A percentile compares a stretch with the other conserved stretches of the same genome.
Evolutionary conservation across 345 rosid genomes (phyloP).

Genomic region (Salix arbutifolia): DNA sequence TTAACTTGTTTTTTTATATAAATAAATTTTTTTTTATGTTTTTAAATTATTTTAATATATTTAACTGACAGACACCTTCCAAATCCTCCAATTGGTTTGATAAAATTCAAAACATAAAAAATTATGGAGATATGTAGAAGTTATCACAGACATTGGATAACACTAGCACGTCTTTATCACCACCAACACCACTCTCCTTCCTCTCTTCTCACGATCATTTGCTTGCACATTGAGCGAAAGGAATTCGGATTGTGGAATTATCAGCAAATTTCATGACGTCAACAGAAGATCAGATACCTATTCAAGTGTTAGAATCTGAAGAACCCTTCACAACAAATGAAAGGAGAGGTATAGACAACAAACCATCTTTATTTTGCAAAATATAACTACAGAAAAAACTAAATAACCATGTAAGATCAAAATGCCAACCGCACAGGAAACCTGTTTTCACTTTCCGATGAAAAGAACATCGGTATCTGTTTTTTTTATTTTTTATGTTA

Average conservation of each 20-base stretch:
- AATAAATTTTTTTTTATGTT: too few species aligned
- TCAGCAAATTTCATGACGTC: not conserved
- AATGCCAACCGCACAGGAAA: not conserved
- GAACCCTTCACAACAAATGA: not conserved
- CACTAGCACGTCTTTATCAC: too few species aligned
- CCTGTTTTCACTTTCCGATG: not conserved
- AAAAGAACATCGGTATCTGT: not conserved
- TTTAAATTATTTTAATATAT: too few species aligned
- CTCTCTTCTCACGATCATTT: too few species aligned
- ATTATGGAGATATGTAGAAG: too few species aligned
- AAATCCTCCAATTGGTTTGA: too few species aligned
- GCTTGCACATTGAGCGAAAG: too few species aligned
- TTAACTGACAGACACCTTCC: too few species aligned
- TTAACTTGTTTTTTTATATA: too few species aligned
- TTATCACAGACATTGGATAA: too few species aligned
- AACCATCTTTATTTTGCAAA: not conserved
- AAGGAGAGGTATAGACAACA: not conserved
- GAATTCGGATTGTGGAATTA: not conserved
- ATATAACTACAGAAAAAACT: constrained; percentile 1
- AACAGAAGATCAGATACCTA: not conserved
- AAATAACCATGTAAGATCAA: not conserved
- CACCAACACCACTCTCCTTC: too few species aligned
- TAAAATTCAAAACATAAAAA: too few species aligned
- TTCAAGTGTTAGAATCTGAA: not conserved
- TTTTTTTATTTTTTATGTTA: not conserved